phyloP scores from a whole-genome alignment of 148 eudicot genomes.

The Silene latifolia region DNA sequence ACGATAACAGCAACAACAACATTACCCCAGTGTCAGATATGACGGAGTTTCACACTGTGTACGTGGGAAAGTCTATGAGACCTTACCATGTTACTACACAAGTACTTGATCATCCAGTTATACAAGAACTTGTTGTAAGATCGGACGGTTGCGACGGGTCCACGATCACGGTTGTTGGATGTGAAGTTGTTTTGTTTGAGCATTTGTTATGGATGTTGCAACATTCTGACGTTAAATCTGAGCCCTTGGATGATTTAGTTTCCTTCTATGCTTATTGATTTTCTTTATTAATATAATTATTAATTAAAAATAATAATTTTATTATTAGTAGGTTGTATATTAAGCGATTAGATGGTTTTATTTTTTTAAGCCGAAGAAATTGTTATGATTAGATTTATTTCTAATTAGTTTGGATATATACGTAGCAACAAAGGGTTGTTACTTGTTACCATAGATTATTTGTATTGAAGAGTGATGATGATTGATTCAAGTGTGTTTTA shows the following conservation, averaged over 20 bases:
- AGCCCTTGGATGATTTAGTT: constrained; percentile 31
- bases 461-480: neutral
- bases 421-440: neutral
- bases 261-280: constrained; percentile 30
- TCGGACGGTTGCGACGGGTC: constrained; percentile 29
- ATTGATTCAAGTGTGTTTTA: neutral
- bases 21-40: constrained; percentile 14
- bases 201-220: constrained; percentile 39
- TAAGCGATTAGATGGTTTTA: neutral
- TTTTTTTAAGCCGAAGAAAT: constrained; percentile 6
- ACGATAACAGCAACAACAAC: constrained; percentile 20
- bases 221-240: constrained; percentile 20
- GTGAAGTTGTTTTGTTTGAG: constrained; percentile 39
- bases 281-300: neutral
- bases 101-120: constrained; percentile 36
- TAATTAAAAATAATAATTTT: neutral
- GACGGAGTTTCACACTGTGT: constrained; percentile 45
- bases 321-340: constrained; percentile 19
- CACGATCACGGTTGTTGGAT: constrained; percentile 15
- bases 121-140: constrained; percentile 26
- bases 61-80: constrained; percentile 65
- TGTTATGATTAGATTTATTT: neutral
- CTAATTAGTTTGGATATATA: neutral
- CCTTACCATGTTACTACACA: constrained; percentile 55
- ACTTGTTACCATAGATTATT: neutral